Evolutionary conservation across 768 basidiomycete species (phyloP).

Genomic region (Harrya chromipes): DNA sequence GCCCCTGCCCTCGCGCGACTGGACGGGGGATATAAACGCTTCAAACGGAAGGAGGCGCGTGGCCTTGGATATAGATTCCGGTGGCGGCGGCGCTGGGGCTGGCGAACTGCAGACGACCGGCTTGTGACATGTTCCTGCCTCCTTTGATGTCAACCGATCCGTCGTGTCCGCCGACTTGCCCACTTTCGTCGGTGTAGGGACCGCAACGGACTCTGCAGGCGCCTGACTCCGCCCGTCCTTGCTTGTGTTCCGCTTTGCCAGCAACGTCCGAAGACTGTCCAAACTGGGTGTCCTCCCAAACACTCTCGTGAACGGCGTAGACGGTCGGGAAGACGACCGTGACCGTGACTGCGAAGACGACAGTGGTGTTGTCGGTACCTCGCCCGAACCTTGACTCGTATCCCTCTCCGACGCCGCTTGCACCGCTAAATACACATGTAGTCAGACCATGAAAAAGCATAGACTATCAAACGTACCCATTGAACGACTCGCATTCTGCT

Average conservation of each 20-base stretch:
- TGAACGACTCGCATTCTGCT: neutral
- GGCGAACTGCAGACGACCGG: neutral
- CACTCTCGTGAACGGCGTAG: neutral
- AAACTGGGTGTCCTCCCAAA: slow-evolving; percentile 15
- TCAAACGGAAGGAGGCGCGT: slow-evolving; percentile 10
- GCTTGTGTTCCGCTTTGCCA: slow-evolving; percentile 6
- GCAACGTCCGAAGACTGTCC: slow-evolving; percentile 13
- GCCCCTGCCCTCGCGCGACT: neutral
- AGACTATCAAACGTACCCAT: neutral
- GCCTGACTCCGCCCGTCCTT: neutral
- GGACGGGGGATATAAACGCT: slow-evolving; percentile 22
- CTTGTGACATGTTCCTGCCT: neutral
- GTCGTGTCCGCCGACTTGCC: neutral
- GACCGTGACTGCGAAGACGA: neutral
- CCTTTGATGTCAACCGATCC: neutral
- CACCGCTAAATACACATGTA: too few relatives aligned
- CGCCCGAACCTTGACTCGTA: too few relatives aligned
- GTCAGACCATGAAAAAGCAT: too few relatives aligned
- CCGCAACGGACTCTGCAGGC: neutral
- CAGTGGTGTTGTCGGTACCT: too few relatives aligned
- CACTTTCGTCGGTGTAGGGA: neutral
- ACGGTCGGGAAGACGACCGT: neutral
- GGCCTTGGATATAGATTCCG: neutral
- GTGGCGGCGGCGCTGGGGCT: neutral
- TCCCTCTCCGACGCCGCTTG: too few relatives aligned